Evolutionary conservation across 2,329 filamentous ascomycete species (phyloP), one percentile per base, ranked within the genome.

Genomic region (Ploettnerulaceae sp.): DNA sequence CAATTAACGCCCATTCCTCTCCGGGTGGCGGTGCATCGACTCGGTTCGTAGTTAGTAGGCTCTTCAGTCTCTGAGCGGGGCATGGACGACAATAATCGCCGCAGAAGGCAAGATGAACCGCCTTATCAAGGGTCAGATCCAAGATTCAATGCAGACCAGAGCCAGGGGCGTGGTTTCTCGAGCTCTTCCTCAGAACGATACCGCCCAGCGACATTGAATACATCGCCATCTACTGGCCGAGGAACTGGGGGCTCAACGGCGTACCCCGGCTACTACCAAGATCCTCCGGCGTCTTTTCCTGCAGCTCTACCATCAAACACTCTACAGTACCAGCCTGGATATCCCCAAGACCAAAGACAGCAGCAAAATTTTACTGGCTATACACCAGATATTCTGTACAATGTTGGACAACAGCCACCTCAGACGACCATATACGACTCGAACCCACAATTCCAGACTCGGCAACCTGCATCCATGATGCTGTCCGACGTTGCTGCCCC

Each of bases 1-100:
- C 79, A 79, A 72, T 73, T 74, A 62, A 76, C 73, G 60, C 75
- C 74, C 66, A 75, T 76, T 71, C 71, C 79, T 67, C 79, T 80
- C 72, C 81, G 80, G 71, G 76, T 74, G 52, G 75, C 75, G 57
- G 76, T 75, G 71, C 75, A 78, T 71, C 77, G 76, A 73, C 73
- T 79, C 65, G 74, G 77, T 73, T 73, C 76, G 69, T 71, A 72
- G 69, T 69, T 74, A 69, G 72, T 70, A 69, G 70, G 72, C 66
- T 70, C 71, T 62, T 67, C 69, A 66, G 67, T 70, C 66, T 68
- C 71, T 63, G 66, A 72, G 72, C 66, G 69, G 69, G 81, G 79
- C 65, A 93, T 93, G 87, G 87, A 91, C 74, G 81, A 85, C 70
- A 79, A 82, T 71, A 79, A 78, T 69, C 80, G 77, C 65, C 75